Evolutionary conservation across 2,329 filamentous ascomycete species (phyloP).

Genomic region (Fusarium albosuccineum): DNA sequence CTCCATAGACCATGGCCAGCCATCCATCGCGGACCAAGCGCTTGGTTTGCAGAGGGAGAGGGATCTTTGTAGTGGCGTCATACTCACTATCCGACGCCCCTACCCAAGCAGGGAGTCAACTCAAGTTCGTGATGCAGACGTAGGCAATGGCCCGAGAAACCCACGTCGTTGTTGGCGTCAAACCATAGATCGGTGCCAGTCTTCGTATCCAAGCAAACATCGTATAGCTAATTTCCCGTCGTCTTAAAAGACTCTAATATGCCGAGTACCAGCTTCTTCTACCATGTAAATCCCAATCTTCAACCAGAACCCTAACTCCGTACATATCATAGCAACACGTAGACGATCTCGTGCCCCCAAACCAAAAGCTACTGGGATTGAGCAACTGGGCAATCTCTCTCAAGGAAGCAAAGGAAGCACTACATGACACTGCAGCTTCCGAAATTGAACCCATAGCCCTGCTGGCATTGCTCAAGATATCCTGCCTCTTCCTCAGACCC

Average conservation of each 20-base stretch:
- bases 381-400: too few species aligned
- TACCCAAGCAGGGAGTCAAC: background rate
- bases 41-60: background rate
- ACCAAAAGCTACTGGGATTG: background rate
- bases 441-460: slow-evolving; percentile 60
- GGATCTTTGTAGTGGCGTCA: slow-evolving; percentile 15
- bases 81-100: slow-evolving; percentile 14
- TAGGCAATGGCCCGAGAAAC: background rate
- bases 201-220: slow-evolving; percentile 20
- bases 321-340: slow-evolving; percentile 2
- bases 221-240: slow-evolving; percentile 24
- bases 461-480: slow-evolving; percentile 79
- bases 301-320: slow-evolving; percentile 21
- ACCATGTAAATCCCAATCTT: slow-evolving; percentile 10
- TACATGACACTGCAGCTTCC: slow-evolving; percentile 68
- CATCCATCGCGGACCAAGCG: background rate
- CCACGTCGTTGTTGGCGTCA: slow-evolving; percentile 4
- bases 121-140: slow-evolving; percentile 5
- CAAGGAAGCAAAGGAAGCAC: slow-evolving; percentile 10
- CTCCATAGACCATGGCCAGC: slow-evolving; percentile 7
- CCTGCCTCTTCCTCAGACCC: slow-evolving; percentile 78
- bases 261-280: slow-evolving; percentile 1
- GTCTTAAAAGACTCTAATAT: background rate
- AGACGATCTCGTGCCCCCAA: slow-evolving; percentile 9
- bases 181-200: background rate